These are phyloP conservation scores for Penicillium odoratum DNA, from an alignment of 495 filamentous ascomycete species.

Conservation along the genomic window DNA sequence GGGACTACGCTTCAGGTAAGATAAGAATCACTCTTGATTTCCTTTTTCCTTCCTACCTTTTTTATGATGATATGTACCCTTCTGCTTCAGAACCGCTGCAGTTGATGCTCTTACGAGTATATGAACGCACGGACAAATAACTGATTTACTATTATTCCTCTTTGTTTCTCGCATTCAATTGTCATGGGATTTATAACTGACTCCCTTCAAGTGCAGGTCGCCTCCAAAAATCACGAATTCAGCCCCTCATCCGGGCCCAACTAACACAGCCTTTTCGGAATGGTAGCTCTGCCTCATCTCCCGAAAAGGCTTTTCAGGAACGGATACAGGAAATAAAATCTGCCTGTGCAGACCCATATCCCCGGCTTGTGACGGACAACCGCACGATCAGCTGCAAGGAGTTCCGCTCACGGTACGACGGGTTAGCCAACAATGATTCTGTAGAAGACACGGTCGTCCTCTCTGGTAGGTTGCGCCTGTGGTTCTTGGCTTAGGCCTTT, in stretches of 20 bases:
- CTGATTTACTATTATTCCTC: conserved; percentile 19
- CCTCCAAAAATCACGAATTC: conserved; percentile 10
- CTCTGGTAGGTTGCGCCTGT: conserved; percentile 45
- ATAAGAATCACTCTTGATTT: conserved; percentile 5
- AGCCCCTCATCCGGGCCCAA: conserved; percentile 14
- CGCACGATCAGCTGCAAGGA: conserved; percentile 39
- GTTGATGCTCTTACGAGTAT: conserved; percentile 63
- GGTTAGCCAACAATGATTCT: conserved; percentile 45
- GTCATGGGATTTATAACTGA: conserved; percentile 20
- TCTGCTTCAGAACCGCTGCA: conserved; percentile 87
- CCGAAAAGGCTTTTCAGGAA: conserved; percentile 43
- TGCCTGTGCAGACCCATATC: conserved; percentile 50
- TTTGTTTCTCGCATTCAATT: conserved; percentile 5
- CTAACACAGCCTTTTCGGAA: conserved; percentile 24
- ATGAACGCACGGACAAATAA: conserved; percentile 40
- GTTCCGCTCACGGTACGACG: conserved; percentile 38
- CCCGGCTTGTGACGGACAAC: conserved; percentile 39
- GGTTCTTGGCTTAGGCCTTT: conserved; percentile 16
- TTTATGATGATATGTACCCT: conserved; percentile 51
- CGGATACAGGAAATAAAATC: conserved; percentile 52
- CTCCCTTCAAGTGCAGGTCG: conserved; percentile 31
- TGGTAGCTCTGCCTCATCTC: conserved; percentile 36
- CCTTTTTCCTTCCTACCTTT: conserved; percentile 14
- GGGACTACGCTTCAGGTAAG: conserved; percentile 40
- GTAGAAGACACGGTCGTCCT: conserved; percentile 45